Percentiles rank a stretch among this genome's conserved stretches.
Conservation (phyloP, 768 basidiomycete genomes). For the Lenzites betulinus region DNA sequence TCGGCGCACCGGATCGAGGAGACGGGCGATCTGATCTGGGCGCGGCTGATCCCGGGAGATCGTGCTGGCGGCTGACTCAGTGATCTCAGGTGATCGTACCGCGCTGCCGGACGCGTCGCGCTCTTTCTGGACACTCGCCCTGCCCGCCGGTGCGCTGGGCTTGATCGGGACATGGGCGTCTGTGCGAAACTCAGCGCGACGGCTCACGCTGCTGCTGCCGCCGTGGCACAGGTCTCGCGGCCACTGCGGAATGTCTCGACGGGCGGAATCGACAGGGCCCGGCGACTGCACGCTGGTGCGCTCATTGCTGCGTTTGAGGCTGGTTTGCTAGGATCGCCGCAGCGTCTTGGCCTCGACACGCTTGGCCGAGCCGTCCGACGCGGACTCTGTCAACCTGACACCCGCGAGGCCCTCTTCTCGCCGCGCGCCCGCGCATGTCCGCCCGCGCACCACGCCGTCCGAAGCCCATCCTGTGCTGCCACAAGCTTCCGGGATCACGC, state of each 20-base stretch:
- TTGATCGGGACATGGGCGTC: slow-evolving; percentile 1
- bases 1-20: neutral
- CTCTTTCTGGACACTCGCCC: neutral
- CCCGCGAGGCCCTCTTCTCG: slow-evolving; percentile 3
- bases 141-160: neutral
- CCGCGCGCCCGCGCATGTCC: neutral
- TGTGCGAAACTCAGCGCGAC: no score
- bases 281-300: no score
- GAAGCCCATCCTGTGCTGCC: neutral
- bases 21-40: neutral
- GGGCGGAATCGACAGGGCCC: no score
- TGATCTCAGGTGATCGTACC: neutral
- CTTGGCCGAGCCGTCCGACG: neutral
- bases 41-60: slow-evolving; percentile 5
- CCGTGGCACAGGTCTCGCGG: no score
- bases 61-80: slow-evolving; percentile 5
- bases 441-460: neutral
- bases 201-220: no score
- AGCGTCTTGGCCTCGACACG: no score
- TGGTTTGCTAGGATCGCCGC: no score
- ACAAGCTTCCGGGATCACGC: neutral
- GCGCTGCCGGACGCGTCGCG: neutral
- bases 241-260: no score
- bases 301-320: no score
- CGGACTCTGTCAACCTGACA: slow-evolving; percentile 6